These are phyloP conservation scores for Nothomitra cinnamomea DNA, from an alignment of 2,329 filamentous ascomycete species.

Conservation along the genomic window DNA sequence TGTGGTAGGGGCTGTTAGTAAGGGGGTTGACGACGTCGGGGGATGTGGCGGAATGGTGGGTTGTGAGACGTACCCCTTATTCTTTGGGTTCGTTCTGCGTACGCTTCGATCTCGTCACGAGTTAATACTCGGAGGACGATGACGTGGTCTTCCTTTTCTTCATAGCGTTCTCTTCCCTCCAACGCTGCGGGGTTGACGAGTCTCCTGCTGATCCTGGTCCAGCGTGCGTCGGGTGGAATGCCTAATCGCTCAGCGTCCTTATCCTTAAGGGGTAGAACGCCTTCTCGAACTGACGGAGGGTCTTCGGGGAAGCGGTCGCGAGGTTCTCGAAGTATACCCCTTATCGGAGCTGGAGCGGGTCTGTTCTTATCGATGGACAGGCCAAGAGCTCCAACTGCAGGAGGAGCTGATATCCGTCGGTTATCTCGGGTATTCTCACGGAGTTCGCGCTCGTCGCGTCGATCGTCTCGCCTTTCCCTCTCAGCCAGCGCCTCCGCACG, in stretches of 20 bases:
- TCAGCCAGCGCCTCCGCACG: background rate
- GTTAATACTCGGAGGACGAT: constrained; percentile 79
- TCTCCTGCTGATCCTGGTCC: constrained; percentile 82
- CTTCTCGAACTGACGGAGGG: constrained; percentile 65
- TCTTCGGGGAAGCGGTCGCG: constrained; percentile 77
- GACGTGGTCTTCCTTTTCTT: constrained; percentile 83
- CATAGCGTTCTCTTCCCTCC: constrained; percentile 75
- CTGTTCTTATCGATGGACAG: background rate
- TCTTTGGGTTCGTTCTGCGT: constrained; percentile 64
- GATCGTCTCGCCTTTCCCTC: background rate
- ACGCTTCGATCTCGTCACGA: constrained; percentile 77
- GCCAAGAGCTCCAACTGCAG: background rate
- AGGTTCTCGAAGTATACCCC: constrained; percentile 73
- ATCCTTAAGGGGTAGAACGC: constrained; percentile 86
- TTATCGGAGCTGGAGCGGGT: constrained; percentile 43
- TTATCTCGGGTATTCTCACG: background rate
- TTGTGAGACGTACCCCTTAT: constrained; percentile 47
- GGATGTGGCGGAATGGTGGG: background rate
- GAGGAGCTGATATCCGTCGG: background rate
- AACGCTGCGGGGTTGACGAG: constrained; percentile 82
- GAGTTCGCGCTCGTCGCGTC: background rate
- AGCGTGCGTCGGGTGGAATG: constrained; percentile 62
- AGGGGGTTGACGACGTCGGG: background rate
- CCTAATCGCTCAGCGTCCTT: constrained; percentile 37
- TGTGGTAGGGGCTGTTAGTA: background rate